Base-by-base conservation (phyloP, 306 rosid species). In the Fragaria nilgerrensis region DNA sequence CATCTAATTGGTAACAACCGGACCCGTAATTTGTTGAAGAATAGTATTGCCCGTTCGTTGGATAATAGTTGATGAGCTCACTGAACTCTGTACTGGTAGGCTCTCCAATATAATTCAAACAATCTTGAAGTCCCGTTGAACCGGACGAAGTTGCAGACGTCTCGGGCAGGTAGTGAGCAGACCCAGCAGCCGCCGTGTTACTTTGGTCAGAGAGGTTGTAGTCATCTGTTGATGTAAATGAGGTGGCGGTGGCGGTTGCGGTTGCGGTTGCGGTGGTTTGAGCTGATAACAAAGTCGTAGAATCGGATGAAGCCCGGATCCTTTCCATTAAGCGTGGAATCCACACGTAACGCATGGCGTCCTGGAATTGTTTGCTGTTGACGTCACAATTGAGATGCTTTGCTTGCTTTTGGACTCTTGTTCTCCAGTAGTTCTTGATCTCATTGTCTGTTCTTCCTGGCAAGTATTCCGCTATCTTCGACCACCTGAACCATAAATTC, bases 361-460 rank as follows among this genome's bases (percentile, higher is more conserved):
- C 96, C 74, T 92, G 93, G 68, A 95, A 95, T 75, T 87, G 83
- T 70, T 95, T 85, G 84, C 97, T 92, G 76, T 95, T 95, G 16
- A 95, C 97, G 71, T 92, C 96, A 77, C 92, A 95, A 43, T 88
- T 92, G 66, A 95, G 92, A 44, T 95, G 96, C 83, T 88, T 92
- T 0, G 99, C 99, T 64, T 87, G 99, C 90, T 92, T 95, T 79
- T 92, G 93, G 49, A 95, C 97, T 55, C 97, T 81, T 0, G 99
- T 95, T 79, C 99, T 90, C 99, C 99, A 95, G 47, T 89, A 95
- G 77, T 95, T 95, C 80, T 95, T 95, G 32, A 95, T 89, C 83
- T 95, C 99, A 36, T 95, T 95, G 79, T 95, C 99, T 7, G 97
- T 92, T 78, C 99, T 88, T 0, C 99, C 99, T 0, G 99, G 97